These are phyloP conservation scores for Amaranthus palmeri DNA, from an alignment of 148 eudicot species.

Conservation along the genomic window DNA sequence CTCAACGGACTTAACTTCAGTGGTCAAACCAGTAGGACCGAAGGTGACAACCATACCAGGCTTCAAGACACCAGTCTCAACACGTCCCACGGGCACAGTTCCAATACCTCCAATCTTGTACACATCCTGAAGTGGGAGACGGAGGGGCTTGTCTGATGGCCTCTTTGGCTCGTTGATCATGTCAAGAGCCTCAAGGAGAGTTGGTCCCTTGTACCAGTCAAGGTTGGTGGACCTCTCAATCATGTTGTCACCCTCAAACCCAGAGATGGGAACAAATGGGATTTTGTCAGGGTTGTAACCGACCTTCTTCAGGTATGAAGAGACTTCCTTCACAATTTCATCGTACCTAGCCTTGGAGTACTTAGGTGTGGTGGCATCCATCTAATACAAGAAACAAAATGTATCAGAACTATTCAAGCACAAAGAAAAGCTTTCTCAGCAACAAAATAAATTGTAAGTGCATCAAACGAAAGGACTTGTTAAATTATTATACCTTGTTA, in stretches of 20 bases:
- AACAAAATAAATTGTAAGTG: not conserved
- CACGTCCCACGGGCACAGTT: conserved; percentile 36
- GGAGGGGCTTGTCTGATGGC: conserved; percentile 40
- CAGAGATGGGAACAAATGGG: conserved; percentile 36
- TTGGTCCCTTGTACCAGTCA: conserved; percentile 43
- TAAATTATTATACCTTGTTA: conserved; percentile 35
- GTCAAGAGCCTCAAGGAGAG: conserved; percentile 40
- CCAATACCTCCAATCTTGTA: conserved; percentile 44
- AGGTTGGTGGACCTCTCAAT: conserved; percentile 44
- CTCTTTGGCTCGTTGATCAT: conserved; percentile 32
- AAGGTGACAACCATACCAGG: conserved; percentile 41
- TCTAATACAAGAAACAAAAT: conserved; percentile 11
- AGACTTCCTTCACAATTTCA: conserved; percentile 36
- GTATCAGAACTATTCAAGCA: not conserved
- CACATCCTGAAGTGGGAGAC: conserved; percentile 42
- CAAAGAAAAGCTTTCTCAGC: not conserved
- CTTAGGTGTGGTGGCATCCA: conserved; percentile 44
- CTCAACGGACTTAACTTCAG: conserved; percentile 40
- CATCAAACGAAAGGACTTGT: not conserved
- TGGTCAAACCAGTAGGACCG: conserved; percentile 36
- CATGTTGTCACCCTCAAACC: conserved; percentile 41
- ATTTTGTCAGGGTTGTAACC: conserved; percentile 42
- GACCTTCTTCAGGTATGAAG: conserved; percentile 36
- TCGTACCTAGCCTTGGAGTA: conserved; percentile 38
- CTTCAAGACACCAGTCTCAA: conserved; percentile 32